Base-by-base conservation (phyloP, 2,329 filamentous ascomycete genomes). In the Penicillium sp. region DNA sequence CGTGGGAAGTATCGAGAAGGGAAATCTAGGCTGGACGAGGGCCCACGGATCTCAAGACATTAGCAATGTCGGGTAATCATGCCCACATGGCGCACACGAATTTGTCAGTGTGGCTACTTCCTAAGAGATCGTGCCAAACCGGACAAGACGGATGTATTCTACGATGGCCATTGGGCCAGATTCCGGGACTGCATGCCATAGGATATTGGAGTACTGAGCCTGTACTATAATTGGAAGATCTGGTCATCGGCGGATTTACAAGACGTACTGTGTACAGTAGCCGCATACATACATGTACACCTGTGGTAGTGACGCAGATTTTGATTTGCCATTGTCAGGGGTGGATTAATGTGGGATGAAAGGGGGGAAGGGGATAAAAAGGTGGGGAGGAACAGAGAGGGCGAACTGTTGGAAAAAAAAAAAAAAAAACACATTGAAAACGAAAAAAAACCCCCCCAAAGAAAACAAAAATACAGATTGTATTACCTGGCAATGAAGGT, bases 311-410 rank as follows among this genome's bases (percentile, higher is more conserved):
- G 53, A 52, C 56, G 40, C 29, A 53, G 33, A n/a, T 42, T 42
- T 40, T 40, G 45, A 27, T 53, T 64, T 57, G 59, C 57, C 62
- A 63, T 57, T 42, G 44, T 55, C 52, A 55, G 55, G 57, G 47
- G 37, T 54, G 54, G 49, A 33, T 48, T 25, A 14, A 45, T 50
- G 49, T 51, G 54, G 54, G 49, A 48, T 56, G 23, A 23, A 29
- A 33, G 40, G 53, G 45, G 51, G 33, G 41, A 23, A 41, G 25
- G 51, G 45, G 49, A 37, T 37, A 14, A 27, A 27, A 25, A 22
- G 45, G 49, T 42, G 49, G 43, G 42, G 40, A 48, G 26, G 27
- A n/a, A 35, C 23, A 49, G 33, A 7, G 43, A 25, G 48, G 47
- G 40, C 15, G 23, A 50, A 40, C 44, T 23, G 18, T 25, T 43